Evolutionary conservation across 1,139 yeast genomes (phyloP).

Genomic region (Lodderomyces metapsilosis): DNA sequence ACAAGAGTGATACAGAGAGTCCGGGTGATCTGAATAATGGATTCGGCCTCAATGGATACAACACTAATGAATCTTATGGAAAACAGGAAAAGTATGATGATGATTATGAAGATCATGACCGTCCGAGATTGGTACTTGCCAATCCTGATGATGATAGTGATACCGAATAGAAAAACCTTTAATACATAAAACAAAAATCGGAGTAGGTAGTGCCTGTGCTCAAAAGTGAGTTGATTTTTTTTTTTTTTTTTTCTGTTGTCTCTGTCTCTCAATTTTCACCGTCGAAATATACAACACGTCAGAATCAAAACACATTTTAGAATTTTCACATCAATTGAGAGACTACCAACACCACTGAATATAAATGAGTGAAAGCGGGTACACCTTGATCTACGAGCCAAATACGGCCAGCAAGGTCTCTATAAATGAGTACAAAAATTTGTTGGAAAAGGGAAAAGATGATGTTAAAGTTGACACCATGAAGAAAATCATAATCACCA

Average conservation of each 20-base stretch:
- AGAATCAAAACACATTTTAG: background rate
- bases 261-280: background rate
- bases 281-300: background rate
- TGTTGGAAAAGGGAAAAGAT: conserved; percentile 88
- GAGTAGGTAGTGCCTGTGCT: no score
- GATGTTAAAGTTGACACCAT: conserved; percentile 85
- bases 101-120: conserved; percentile 21
- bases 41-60: background rate
- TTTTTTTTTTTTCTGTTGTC: background rate
- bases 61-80: conserved; percentile 1
- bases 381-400: conserved; percentile 76
- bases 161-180: no score
- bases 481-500: conserved; percentile 81
- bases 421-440: conserved; percentile 70
- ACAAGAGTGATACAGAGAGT: conserved; percentile 6
- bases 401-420: conserved; percentile 70
- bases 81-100: conserved; percentile 1
- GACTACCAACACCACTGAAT: background rate
- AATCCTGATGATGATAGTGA: conserved; percentile 54
- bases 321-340: background rate
- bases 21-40: background rate
- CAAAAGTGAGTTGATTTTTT: conserved; percentile 1
- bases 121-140: conserved; percentile 59
- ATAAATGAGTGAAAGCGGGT: conserved; percentile 57
- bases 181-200: no score